A percentile compares a stretch with the other conserved stretches of the same genome.
These are phyloP conservation scores for Canavalia gladiata DNA, from an alignment of 306 rosid species.

Conservation along the genomic window DNA sequence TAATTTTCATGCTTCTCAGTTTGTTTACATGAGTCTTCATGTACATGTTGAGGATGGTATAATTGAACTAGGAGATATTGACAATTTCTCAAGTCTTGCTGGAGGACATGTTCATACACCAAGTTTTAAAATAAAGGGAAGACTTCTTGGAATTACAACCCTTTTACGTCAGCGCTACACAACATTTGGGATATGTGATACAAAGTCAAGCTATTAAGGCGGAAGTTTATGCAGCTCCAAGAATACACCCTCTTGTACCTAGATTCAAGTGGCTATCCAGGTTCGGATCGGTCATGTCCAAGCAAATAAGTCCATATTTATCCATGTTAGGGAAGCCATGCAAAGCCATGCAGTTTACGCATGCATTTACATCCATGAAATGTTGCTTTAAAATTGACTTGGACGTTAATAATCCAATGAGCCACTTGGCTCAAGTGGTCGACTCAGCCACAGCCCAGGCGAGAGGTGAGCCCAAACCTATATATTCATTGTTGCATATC, in stretches of 20 bases:
- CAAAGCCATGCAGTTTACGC: too few relatives aligned
- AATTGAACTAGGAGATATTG: conserved; percentile 71
- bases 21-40: conserved; percentile 77
- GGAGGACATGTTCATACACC: conserved; percentile 58
- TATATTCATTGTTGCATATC: too few relatives aligned
- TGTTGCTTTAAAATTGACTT: too few relatives aligned
- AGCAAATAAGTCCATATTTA: too few relatives aligned
- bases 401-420: too few relatives aligned
- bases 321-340: too few relatives aligned
- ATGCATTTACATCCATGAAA: too few relatives aligned
- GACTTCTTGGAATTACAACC: conserved; percentile 80
- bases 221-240: conserved; percentile 92
- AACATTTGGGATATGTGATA: conserved; percentile 73
- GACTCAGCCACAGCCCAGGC: too few relatives aligned
- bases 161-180: conserved; percentile 80
- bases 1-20: conserved; percentile 83
- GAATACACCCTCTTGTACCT: conserved; percentile 70
- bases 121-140: conserved; percentile 73
- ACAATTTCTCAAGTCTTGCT: conserved; percentile 54
- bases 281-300: too few relatives aligned
- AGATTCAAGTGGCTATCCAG: too few relatives aligned
- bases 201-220: conserved; percentile 77
- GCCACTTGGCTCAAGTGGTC: too few relatives aligned
- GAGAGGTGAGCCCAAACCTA: too few relatives aligned
- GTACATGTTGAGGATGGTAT: conserved; percentile 83